Evolutionary conservation across 2,329 filamentous ascomycete species (phyloP), one percentile per base, ranked within the genome.

Genomic region (Colletotrichum navitas): DNA sequence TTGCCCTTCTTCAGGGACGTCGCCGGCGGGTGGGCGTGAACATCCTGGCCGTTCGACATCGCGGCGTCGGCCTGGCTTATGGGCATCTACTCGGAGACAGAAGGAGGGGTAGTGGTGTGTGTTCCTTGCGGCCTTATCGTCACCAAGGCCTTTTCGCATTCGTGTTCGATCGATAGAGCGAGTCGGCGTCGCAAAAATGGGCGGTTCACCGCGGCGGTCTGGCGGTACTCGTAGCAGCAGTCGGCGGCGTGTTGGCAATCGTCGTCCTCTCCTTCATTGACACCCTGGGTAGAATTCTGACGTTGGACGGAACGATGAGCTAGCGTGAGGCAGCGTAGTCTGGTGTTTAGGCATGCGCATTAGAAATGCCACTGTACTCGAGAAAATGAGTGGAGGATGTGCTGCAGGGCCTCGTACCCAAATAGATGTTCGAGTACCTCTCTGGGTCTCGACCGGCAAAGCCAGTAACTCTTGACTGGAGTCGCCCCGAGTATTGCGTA

Each of bases 1-100:
- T 97, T 97, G 67, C 87, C 89, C 83, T 96, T 96, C 85, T 94
- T 96, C 68, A 85, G 83, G 68, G 89, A 83, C 60, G 84, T 82
- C 58, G 88, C 74, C 34, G 78, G 77, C 67, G 79, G 75, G 66
- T 83, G 80, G 59, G 73, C 71, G 76, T 83, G 81, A 56, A 78
- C 78, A 76, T 83, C 81, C 75, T 84, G 80, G 74, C 81, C 81
- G 77, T 85, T 84, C 71, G 80, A 76, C 74, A 82, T 77, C 76
- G 80, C 81, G 77, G 83, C 74, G 73, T 85, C 84, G 75, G 78
- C 75, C 74, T 83, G 81, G 73, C 79, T 81, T 73, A 79, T 78
- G 76, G 82, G 80, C 82, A 84, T 84, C 71, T 52, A 70, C 60
- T 71, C 55, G 67, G 58, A 21, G 64, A n/a, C 32, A n/a, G 47